Evolutionary conservation across 1,284 basidiomycete genomes (phyloP).

Genomic region (Apiotrichum domesticum): DNA sequence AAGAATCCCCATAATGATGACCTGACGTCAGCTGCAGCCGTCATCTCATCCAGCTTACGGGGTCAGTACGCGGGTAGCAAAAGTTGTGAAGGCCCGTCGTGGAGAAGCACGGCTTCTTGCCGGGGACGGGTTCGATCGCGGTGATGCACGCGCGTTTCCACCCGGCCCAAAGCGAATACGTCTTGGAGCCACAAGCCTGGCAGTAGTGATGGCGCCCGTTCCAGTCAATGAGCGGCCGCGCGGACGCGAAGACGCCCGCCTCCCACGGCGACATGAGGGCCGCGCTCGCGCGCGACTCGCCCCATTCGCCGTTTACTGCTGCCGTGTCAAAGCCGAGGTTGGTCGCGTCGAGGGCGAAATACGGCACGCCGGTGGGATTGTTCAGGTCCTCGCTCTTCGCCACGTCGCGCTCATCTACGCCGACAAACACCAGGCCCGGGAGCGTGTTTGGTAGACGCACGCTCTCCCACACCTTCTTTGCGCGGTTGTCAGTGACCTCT

Average conservation of each 20-base stretch:
- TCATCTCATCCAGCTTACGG: conserved; percentile 36
- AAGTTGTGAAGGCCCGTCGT: conserved; percentile 82
- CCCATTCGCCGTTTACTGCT: conserved; percentile 53
- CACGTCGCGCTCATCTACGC: conserved; percentile 64
- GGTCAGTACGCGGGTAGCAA: conserved; percentile 78
- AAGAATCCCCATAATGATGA: conserved; percentile 87
- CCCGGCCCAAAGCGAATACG: conserved; percentile 87
- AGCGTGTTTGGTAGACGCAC: conserved; percentile 55
- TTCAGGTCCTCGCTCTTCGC: conserved; percentile 55
- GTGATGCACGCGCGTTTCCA: conserved; percentile 85
- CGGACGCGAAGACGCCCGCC: conserved; percentile 67
- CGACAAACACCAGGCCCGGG: conserved; percentile 62
- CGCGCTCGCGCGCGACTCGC: conserved; percentile 62
- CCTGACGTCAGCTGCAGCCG: conserved; percentile 38
- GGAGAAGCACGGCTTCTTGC: conserved; percentile 35
- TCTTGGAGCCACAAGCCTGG: conserved; percentile 72
- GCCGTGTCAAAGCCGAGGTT: conserved; percentile 46
- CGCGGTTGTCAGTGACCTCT: background rate
- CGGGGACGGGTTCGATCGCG: conserved; percentile 42
- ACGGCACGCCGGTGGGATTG: conserved; percentile 65
- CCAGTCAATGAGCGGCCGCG: conserved; percentile 80
- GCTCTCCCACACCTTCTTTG: conserved; percentile 54
- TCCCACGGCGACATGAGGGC: conserved; percentile 48
- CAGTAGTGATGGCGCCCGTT: conserved; percentile 88
- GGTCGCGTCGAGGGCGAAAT: conserved; percentile 70